Evolutionary conservation across 2,329 filamentous ascomycete species (phyloP).

Genomic region (Mariannaea elegans): DNA sequence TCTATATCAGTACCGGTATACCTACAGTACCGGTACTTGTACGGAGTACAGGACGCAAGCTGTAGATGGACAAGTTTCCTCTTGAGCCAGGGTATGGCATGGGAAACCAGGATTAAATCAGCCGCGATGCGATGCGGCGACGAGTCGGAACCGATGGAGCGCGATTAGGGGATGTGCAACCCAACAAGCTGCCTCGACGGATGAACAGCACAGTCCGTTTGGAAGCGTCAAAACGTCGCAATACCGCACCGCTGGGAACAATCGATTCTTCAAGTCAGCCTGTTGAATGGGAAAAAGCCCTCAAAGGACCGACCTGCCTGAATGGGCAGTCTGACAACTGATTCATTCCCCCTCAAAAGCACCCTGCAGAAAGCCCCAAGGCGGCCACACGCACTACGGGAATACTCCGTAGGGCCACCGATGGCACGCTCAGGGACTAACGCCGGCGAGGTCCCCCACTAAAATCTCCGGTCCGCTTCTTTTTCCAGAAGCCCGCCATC

Average conservation of each 20-base stretch:
- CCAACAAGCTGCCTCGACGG: background rate
- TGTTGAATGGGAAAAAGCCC: conserved; percentile 6
- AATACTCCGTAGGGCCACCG: no score
- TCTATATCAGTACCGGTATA: no score
- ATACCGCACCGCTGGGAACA: background rate
- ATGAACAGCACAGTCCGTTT: no score
- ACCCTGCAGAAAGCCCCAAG: background rate
- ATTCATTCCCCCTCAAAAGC: conserved; percentile 16
- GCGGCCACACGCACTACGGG: no score
- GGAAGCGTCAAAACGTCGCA: no score
- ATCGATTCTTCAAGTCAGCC: background rate
- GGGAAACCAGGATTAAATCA: background rate
- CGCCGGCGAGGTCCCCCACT: conserved; percentile 5
- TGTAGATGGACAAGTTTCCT: no score
- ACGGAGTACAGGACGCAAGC: no score
- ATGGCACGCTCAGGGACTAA: conserved; percentile 12
- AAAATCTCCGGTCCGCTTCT: conserved; percentile 29
- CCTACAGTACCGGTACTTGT: no score
- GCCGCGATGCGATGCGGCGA: background rate
- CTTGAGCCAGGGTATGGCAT: background rate
- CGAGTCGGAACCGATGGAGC: conserved; percentile 16
- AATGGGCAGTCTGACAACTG: conserved; percentile 26
- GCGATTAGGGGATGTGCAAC: background rate
- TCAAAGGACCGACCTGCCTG: conserved; percentile 31
- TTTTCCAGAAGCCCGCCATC: conserved; percentile 40